These are phyloP conservation scores for Sphenostylis stenocarpa DNA, from an alignment of 306 rosid genomes.

Conservation along the genomic window DNA sequence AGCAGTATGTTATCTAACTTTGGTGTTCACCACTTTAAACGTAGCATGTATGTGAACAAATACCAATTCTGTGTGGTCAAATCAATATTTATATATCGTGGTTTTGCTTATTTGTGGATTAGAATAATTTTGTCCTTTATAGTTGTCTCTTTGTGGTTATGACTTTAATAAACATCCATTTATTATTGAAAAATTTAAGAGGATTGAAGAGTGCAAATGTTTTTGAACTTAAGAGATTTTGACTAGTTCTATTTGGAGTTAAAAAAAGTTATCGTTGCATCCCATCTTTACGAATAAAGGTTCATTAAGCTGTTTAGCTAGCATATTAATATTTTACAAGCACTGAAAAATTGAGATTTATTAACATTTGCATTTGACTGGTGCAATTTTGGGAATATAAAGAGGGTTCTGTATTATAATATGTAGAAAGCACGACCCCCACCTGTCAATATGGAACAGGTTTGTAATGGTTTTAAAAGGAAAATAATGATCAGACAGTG, in stretches of 20 bases:
- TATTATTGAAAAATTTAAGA: background rate
- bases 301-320: constrained; percentile 7
- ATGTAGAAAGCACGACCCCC: background rate
- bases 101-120: constrained; percentile 14
- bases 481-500: background rate
- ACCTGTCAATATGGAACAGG: background rate
- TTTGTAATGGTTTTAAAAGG: background rate
- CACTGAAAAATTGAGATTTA: constrained; percentile 13
- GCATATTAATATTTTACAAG: background rate
- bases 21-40: background rate
- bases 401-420: background rate
- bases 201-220: background rate
- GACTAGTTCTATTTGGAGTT: background rate
- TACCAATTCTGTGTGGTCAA: constrained; percentile 6
- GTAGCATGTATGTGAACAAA: background rate
- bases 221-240: constrained; percentile 10
- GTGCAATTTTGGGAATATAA: constrained; percentile 11
- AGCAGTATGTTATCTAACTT: constrained; percentile 55
- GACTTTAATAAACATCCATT: background rate
- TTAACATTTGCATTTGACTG: constrained; percentile 22
- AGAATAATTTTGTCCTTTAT: background rate
- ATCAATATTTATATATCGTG: background rate
- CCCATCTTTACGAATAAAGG: constrained; percentile 7
- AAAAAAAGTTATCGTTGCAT: background rate
- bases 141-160: constrained; percentile 15